These are phyloP conservation scores for rapeseed (Brassica napus) DNA, from an alignment of 345 rosid genomes.

Conservation along the genomic window Da-Ae NC_063437.1:2899001-2899500, in stretches of 20 bases:
- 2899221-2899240: neutral
- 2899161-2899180: neutral
- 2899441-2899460: neutral
- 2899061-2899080: neutral
- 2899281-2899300: neutral
- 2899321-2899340: neutral
- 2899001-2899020: slow-evolving; percentile 92
- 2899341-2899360: neutral
- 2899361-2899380: neutral
- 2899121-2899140: neutral
- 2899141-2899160: neutral
- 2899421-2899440: neutral
- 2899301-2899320: neutral
- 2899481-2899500: neutral
- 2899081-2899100: neutral
- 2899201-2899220: neutral
- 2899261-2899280: neutral
- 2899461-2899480: neutral
- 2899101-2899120: neutral
- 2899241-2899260: neutral
- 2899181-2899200: no score
- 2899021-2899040: slow-evolving; percentile 93
- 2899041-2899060: slow-evolving; percentile 50
- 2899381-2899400: neutral
- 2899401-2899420: neutral